A percentile compares a stretch with the other conserved stretches of the same genome.
These are phyloP conservation scores for Gastrolobium villosum DNA, from an alignment of 306 rosid genomes.

Conservation along the genomic window DNA sequence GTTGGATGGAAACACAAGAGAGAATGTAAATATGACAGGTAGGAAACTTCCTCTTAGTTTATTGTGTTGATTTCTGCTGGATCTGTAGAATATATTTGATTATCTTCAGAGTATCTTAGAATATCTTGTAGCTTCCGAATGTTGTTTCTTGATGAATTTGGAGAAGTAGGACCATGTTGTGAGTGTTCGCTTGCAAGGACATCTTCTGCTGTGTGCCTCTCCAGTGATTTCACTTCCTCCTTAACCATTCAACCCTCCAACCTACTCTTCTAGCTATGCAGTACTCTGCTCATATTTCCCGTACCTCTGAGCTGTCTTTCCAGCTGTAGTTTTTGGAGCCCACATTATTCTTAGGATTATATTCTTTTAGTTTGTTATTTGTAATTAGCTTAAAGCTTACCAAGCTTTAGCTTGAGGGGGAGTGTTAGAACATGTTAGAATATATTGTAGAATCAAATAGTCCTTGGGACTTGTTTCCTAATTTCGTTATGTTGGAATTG, in stretches of 20 bases:
- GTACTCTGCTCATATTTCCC: background rate
- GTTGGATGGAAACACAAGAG: background rate
- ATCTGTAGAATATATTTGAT: constrained; percentile 5
- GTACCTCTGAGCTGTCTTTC: background rate
- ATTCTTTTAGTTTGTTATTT: background rate
- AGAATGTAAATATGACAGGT: background rate
- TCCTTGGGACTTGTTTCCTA: background rate
- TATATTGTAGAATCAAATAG: constrained; percentile 11
- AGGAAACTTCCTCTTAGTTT: background rate
- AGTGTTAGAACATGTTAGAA: constrained; percentile 1
- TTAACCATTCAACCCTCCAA: background rate
- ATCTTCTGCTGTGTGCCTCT: background rate
- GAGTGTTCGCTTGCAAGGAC: constrained; percentile 4
- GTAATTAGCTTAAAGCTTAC: background rate
- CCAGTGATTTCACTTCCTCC: background rate
- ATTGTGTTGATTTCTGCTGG: background rate
- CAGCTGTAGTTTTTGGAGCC: background rate
- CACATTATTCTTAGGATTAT: background rate
- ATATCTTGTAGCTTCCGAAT: constrained; percentile 1
- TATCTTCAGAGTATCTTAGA: constrained; percentile 24
- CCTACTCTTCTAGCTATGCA: background rate
- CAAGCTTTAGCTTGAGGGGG: background rate
- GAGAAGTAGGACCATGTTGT: background rate
- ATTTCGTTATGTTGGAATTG: constrained; percentile 4
- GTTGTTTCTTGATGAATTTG: background rate